Evolutionary conservation across 352 stramenopile genomes (phyloP), one percentile per base, ranked within the genome.

Genomic region (Globisporangium rhizosaccharum): DNA sequence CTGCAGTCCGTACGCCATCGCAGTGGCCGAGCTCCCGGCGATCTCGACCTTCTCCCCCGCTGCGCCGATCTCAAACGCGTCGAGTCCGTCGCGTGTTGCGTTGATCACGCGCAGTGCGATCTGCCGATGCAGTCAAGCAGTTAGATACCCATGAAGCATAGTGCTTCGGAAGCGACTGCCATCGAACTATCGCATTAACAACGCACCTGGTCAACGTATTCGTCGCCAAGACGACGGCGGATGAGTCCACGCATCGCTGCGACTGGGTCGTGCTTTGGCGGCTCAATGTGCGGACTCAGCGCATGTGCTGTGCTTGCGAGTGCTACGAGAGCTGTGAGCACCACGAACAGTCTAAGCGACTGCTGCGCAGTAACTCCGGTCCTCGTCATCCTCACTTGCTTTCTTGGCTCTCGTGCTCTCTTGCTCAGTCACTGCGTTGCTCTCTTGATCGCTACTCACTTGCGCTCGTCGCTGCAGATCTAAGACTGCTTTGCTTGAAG

Each of bases 1-100:
- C 51, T 92, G 80, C 26, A 92, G 61, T 14, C 69, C 79, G 58
- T 87, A 92, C 26, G 78, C 67, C 64, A 90, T 83, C 45, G 82
- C 76, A 5, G 79, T 90, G 18, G 67, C 82, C 30, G 75, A 78
- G 50, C 61, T 84, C 23, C 66, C 76, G 0, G 71, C 63, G 57
- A 91, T 72, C 58, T 88, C 62, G 28, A 89, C 61, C 52, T 84
- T 87, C 50, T 74, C 61, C 15, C 57, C 73, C 2, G 63, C 66
- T 11, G 58, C 72, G 3, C 67, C 68, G 18, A 92, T 63, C 59
- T 90, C 78, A 52, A 87, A 86, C 59, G 84, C 75, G 36, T 92
- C 82, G 57, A 88, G 57, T 0, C 68, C 75, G 50, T 86, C 76
- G 0, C 46, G 33, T 0, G 75, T 71, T 2, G 66, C 53, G 1